Base-by-base conservation (phyloP, 169 alveolate species). In the Eimeria falciformis region DNA sequence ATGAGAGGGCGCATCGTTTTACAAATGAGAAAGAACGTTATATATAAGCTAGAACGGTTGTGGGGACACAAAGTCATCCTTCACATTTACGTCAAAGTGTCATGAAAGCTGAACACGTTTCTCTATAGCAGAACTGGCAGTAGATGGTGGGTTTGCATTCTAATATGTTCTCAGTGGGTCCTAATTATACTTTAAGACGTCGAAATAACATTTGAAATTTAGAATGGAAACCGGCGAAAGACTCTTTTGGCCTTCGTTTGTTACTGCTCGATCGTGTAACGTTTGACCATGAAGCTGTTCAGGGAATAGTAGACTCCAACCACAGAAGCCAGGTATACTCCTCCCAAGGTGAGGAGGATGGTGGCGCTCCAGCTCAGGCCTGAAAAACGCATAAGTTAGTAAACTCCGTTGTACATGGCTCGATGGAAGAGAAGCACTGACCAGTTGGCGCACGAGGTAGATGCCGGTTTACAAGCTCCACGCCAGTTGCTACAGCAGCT, bases 21-120 rank as follows among this genome's bases (percentile, higher is more conserved):
- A 46, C 95, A 92, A 69, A 71, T 92, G 86, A 91, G 95, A 55
- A 88, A 73, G 33, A 85, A 92, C 47, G 93, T 88, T 25, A 53
- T 90, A 1, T 75, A 85, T 46, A 92, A 84, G 50, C 90, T 92
- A n/a, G 91, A 92, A 40, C 93, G 85, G 88, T 37, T 73, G 18
- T 92, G 95, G 95, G 91, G 88, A 7, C 77, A 62, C 47, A 73
- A 33, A 43, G 91, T 92, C 25, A 29, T 62, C 46, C 85, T 92
- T 2, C 66, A 92, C 47, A 92, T 92, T 18, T 66, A 66, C 43
- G 95, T 92, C 45, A 92, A 50, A 25, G 95, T 71, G 0, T 40
- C 87, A 75, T n/a, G 45, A 37, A 5, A 58, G 53, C 45, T 58
- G 75, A 23, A 23, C 27, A 12, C 33, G 37, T n/a, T 27, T 25